These are phyloP conservation scores for Hamamelis virginiana DNA, from an alignment of 164 flowering plant species.

Conservation along the genomic window DNA sequence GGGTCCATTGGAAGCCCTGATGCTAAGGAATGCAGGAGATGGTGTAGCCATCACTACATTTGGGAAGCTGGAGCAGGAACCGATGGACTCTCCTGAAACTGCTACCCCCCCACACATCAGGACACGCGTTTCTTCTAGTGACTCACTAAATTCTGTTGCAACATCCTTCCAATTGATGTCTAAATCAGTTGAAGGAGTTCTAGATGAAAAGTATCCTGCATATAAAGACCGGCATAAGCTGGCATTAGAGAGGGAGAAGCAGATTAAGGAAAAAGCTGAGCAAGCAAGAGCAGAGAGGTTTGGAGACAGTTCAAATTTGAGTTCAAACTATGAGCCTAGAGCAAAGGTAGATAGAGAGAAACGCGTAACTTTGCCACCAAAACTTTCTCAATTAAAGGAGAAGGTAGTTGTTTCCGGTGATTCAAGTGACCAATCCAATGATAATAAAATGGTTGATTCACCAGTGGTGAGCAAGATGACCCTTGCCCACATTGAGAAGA, in stretches of 20 bases:
- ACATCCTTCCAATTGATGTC: constrained; percentile 88
- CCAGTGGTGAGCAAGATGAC: constrained; percentile 70
- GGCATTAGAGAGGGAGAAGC: constrained; percentile 87
- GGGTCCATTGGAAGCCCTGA: constrained; percentile 86
- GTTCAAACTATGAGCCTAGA: constrained; percentile 25
- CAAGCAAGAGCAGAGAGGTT: constrained; percentile 81
- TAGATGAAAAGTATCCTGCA: constrained; percentile 90
- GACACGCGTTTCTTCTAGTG: constrained; percentile 49
- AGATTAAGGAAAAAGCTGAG: constrained; percentile 80
- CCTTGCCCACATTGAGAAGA: constrained; percentile 70
- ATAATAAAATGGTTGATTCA: constrained; percentile 40
- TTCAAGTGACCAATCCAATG: constrained; percentile 44
- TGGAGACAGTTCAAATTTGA: constrained; percentile 41
- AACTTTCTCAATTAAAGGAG: constrained; percentile 77
- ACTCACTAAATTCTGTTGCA: constrained; percentile 65
- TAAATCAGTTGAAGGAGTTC: constrained; percentile 79
- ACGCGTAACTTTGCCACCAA: constrained; percentile 55
- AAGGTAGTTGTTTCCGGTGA: constrained; percentile 39
- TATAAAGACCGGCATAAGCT: constrained; percentile 88
- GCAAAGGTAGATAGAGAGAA: constrained; percentile 34
- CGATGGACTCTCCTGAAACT: constrained; percentile 49
- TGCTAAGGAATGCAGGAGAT: constrained; percentile 88
- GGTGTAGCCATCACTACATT: constrained; percentile 81
- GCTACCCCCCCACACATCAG: constrained; percentile 51
- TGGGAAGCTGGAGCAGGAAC: constrained; percentile 60